A percentile compares a stretch with the other conserved stretches of the same genome.
Evolutionary conservation across 306 rosid genomes (phyloP).

Genomic region (Fragaria ananassa): DNA sequence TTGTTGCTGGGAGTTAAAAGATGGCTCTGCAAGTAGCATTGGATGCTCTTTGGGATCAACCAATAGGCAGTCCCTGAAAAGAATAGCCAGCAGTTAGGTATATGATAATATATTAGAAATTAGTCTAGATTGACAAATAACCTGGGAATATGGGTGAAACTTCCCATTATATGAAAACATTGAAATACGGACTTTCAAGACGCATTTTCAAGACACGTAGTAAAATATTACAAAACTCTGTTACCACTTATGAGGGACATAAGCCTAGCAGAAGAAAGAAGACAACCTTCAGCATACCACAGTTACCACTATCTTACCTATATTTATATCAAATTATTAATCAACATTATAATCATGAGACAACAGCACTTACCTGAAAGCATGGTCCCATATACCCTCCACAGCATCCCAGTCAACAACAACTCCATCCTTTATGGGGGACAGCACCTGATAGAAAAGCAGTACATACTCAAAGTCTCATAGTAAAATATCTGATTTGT

Average conservation of each 20-base stretch:
- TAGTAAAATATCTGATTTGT: background rate
- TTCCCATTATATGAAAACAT: background rate
- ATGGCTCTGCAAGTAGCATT: conserved; percentile 97
- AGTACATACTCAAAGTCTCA: conserved; percentile 3
- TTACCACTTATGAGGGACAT: background rate
- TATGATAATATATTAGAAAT: background rate
- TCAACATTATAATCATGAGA: background rate
- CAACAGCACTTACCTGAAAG: conserved; percentile 60
- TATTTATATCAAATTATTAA: background rate
- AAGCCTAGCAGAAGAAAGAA: background rate
- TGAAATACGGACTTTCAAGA: no score
- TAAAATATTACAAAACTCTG: background rate
- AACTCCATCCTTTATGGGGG: conserved; percentile 83
- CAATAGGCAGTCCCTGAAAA: conserved; percentile 78
- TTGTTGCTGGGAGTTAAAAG: conserved; percentile 79
- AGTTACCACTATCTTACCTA: background rate
- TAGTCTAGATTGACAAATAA: background rate
- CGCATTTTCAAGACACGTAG: background rate
- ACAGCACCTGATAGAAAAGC: conserved; percentile 56
- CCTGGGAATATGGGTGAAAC: background rate
- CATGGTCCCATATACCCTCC: conserved; percentile 97
- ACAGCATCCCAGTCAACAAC: conserved; percentile 97
- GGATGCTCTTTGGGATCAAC: conserved; percentile 97
- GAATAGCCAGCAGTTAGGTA: background rate
- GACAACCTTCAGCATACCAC: background rate